Conservation (phyloP, 768 basidiomycete species). For the Termitomyces heimii region DNA sequence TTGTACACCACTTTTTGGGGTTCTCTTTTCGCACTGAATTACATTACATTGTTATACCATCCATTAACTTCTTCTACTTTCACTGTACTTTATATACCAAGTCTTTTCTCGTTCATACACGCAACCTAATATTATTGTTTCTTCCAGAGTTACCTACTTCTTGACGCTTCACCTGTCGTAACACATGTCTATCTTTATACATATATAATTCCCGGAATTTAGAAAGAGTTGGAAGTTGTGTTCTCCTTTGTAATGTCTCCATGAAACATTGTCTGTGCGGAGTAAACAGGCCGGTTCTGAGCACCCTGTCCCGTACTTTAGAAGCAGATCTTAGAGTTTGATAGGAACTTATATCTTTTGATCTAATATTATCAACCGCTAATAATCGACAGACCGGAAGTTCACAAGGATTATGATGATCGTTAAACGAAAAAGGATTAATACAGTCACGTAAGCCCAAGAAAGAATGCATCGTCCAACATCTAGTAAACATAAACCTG, state of each 20-base stretch:
- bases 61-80: slow-evolving; percentile 3
- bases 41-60: slow-evolving; percentile 7
- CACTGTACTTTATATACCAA: slow-evolving; percentile 9
- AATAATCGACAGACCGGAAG: neutral
- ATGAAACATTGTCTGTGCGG: slow-evolving; percentile 8
- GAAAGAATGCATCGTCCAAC: slow-evolving; percentile 1
- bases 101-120: slow-evolving; percentile 3
- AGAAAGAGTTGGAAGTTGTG: neutral
- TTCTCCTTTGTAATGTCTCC: slow-evolving; percentile 2
- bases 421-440: slow-evolving; percentile 12
- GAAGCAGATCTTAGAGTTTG: slow-evolving; percentile 10
- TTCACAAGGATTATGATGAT: slow-evolving; percentile 9
- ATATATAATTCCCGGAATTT: neutral
- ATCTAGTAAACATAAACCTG: slow-evolving; percentile 4
- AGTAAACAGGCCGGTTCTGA: slow-evolving; percentile 5
- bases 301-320: slow-evolving; percentile 2
- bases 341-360: slow-evolving; percentile 6
- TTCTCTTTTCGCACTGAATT: neutral
- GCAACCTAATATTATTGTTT: slow-evolving; percentile 2
- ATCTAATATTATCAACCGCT: neutral
- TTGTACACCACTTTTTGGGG: slow-evolving; percentile 8
- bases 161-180: neutral
- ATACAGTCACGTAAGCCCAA: slow-evolving; percentile 9
- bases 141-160: neutral
- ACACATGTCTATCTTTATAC: slow-evolving; percentile 7